phyloP scores from a whole-genome alignment of 106 monocot species.

The Hemerocallis citrina region DNA sequence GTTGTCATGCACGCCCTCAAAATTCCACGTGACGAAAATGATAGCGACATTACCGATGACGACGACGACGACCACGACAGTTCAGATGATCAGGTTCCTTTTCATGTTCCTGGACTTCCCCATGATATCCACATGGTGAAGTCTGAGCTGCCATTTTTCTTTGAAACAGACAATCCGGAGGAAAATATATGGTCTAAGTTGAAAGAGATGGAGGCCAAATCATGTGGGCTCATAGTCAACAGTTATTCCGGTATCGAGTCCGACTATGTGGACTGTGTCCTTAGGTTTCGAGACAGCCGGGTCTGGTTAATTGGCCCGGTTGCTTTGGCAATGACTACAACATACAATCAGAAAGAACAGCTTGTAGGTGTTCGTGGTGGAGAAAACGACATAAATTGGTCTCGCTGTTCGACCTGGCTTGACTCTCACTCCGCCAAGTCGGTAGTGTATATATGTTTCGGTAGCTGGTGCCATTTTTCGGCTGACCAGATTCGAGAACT shows the following conservation, averaged over 20 bases:
- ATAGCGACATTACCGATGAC: no score
- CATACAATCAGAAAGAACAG: not conserved
- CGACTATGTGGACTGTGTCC: constrained; percentile 16
- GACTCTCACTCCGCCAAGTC: constrained; percentile 13
- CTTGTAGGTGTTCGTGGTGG: not conserved
- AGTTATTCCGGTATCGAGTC: constrained; percentile 16
- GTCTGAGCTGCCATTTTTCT: constrained; percentile 10
- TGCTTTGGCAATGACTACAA: constrained; percentile 5
- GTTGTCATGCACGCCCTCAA: not conserved
- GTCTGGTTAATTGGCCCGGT: constrained; percentile 37
- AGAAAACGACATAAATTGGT: no score
- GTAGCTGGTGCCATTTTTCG: constrained; percentile 29
- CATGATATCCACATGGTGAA: constrained; percentile 19
- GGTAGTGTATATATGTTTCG: constrained; percentile 42
- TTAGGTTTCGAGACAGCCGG: not conserved
- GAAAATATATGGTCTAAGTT: no score
- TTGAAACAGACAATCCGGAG: no score
- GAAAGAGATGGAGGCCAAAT: no score
- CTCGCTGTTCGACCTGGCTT: constrained; percentile 28
- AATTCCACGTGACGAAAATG: no score
- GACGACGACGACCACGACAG: no score
- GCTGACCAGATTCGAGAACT: constrained; percentile 3
- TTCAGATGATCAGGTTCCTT: no score
- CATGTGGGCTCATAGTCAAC: no score
- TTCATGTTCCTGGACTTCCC: constrained; percentile 25